Base-by-base conservation (phyloP, 2,329 filamentous ascomycete species). In the Aureobasidium sp. region DNA sequence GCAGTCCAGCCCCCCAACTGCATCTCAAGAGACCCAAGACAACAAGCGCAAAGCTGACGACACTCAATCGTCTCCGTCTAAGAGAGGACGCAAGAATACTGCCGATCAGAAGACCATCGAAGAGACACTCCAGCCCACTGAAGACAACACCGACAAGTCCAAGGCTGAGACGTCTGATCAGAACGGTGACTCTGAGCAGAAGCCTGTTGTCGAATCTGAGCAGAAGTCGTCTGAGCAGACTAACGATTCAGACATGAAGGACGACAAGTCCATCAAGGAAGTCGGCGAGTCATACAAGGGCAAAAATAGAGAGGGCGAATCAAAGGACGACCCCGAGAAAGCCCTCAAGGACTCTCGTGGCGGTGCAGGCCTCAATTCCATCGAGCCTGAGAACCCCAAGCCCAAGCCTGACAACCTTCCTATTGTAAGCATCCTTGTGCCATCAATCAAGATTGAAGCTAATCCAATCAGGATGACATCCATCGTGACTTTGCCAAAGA, bases 31-130 rank as follows among this genome's bases (percentile, higher is more conserved):
- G 14, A 59, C 48, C 29, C 34, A 52, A 27, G 61, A 60, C 41
- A 62, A 55, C 37, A 64, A 69, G 63, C 57, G 63, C 58, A 60
- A 66, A 55, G 56, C 67, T 21, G 67, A 71, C 37, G 57, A 61
- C 4, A 66, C 70, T 1, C 47, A 57, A 10, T 45, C 35, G 10
- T 57, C 54, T 14, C 67, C 70, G 21, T 58, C 69, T 39, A 58
- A 69, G 11, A 74, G 76, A 60, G 70, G 70, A 21, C 63, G 66
- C n/a, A 71, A 69, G 58, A 49, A 55, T 21, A 55, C 64, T 6
- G 53, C 61, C 14, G 70, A 71, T 55, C 78, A 81, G 61, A 73
- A 73, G 59, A 78, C 75, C 0, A 69, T 80, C 29, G 78, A 81
- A 55, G 75, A 79, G 57, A 73, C 71, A 1, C 64, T 78, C 37